phyloP scores from a whole-genome alignment of 306 rosid genomes.

The Inga leiocalycina region DNA sequence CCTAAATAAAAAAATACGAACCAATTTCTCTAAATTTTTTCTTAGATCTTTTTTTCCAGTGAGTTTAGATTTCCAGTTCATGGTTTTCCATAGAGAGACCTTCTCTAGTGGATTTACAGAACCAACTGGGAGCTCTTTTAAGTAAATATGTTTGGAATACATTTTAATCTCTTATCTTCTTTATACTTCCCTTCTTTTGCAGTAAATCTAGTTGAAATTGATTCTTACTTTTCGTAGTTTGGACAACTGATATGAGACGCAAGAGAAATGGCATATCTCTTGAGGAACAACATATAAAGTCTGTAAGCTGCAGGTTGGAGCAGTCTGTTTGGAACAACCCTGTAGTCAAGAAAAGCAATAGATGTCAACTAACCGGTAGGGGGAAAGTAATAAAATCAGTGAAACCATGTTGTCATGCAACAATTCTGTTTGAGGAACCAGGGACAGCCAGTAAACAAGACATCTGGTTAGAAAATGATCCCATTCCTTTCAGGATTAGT shows the following conservation, averaged over 20 bases:
- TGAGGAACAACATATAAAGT: conserved; percentile 82
- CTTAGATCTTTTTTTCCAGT: neutral
- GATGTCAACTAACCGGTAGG: conserved; percentile 17
- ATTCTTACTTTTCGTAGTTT: conserved; percentile 62
- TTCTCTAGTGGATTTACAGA: conserved; percentile 1
- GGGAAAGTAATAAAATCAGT: neutral
- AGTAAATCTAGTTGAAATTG: conserved; percentile 19
- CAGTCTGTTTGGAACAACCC: conserved; percentile 75
- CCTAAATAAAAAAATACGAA: neutral
- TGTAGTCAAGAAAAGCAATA: conserved; percentile 34
- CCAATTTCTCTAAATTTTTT: neutral
- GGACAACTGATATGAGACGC: conserved; percentile 52
- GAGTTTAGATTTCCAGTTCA: neutral
- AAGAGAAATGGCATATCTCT: conserved; percentile 50
- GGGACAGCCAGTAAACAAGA: neutral
- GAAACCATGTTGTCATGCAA: conserved; percentile 3
- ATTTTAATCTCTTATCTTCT: neutral
- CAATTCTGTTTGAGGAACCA: neutral
- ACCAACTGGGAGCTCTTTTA: neutral
- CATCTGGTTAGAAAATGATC: neutral
- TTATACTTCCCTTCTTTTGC: neutral
- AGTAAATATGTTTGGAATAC: neutral
- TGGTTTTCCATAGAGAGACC: neutral
- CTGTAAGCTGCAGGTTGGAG: conserved; percentile 70
- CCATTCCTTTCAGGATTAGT: neutral